Evolutionary conservation across 139 green algal genomes (phyloP).

Genomic region (Chlamydomonas sp.): DNA sequence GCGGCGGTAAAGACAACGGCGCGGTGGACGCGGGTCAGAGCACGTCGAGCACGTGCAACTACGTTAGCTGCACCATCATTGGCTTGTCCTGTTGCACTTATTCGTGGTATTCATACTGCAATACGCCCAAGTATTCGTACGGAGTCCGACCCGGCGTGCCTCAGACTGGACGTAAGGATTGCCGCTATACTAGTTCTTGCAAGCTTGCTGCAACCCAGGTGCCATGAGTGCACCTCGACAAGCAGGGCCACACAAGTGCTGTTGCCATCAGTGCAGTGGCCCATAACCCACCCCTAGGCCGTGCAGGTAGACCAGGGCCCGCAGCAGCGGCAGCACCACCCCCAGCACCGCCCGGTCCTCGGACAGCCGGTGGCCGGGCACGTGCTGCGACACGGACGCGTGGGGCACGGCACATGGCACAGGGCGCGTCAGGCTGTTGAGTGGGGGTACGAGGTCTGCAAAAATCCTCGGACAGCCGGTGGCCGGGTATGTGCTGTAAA

Average conservation of each 20-base stretch:
- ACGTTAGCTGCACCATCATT: too few species aligned
- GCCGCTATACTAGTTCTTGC: too few species aligned
- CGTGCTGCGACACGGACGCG: not conserved
- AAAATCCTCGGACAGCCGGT: not conserved
- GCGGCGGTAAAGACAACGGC: too few species aligned
- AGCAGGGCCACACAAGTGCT: not conserved
- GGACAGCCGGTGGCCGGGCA: constrained; percentile 37
- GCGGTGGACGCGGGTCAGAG: too few species aligned
- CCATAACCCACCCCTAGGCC: not conserved
- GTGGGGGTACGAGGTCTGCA: not conserved
- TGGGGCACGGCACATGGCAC: not conserved
- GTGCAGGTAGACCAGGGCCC: constrained; percentile 42
- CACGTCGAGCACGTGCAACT: too few species aligned
- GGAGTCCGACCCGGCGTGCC: too few species aligned
- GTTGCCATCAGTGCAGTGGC: not conserved
- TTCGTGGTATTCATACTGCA: too few species aligned
- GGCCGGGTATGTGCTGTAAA: not conserved
- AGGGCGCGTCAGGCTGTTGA: not conserved
- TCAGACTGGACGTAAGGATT: too few species aligned
- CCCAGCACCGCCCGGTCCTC: constrained; percentile 34
- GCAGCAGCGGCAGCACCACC: constrained; percentile 40
- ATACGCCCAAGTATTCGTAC: too few species aligned
- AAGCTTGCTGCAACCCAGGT: too few species aligned
- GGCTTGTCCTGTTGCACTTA: too few species aligned
- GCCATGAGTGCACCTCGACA: too few species aligned